Base-by-base conservation (phyloP, 2,329 filamentous ascomycete species). In the Aspergillus puulaauensis region DNA sequence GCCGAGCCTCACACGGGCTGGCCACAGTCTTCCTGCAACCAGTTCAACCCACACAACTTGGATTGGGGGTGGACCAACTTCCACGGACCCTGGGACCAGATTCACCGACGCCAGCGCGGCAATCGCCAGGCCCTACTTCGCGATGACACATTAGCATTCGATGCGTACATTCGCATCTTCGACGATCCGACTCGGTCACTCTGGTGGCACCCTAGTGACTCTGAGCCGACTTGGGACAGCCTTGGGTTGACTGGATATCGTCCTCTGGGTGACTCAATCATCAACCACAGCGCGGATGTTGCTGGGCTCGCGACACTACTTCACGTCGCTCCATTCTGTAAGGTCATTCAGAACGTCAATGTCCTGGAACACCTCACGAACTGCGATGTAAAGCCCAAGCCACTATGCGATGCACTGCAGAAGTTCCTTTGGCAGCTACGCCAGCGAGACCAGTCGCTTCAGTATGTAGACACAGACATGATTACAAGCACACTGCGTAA, bases 41-140 rank as follows among this genome's bases (percentile, higher is more conserved):
- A 85, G 55, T 88, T 86, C 70, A 82, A 82, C 63, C 77, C 79
- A 33, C 76, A 81, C 52, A 83, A 82, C 43, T 71, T 84, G 12
- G 85, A 88, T 63, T 86, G 84, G 80, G 85, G 85, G 2, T 87
- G 84, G 84, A 84, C 83, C 35, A 81, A 84, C 57, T 87, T 86
- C 67, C 80, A 83, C 63, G 81, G 80, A 6, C 82, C 83, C 4
- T 83, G 82, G 72, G 81, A 83, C 59, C 78, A 86, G 45, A 83
- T 87, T 50, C 79, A 84, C 51, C 70, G 76, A 35, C 82, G 85
- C n/a, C 78, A 81, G 57, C 82, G 80, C 54, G 79, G 79, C 33
- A 82, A 86, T 65, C 80, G 83, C 35, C 80, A 84, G 66, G 80
- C 85, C 9, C 74, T 88, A 8, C 75, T 88, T 19, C 82, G 80